Conservation (phyloP, 495 filamentous ascomycete genomes). For the Paragyromitra xinjiangensis region DNA sequence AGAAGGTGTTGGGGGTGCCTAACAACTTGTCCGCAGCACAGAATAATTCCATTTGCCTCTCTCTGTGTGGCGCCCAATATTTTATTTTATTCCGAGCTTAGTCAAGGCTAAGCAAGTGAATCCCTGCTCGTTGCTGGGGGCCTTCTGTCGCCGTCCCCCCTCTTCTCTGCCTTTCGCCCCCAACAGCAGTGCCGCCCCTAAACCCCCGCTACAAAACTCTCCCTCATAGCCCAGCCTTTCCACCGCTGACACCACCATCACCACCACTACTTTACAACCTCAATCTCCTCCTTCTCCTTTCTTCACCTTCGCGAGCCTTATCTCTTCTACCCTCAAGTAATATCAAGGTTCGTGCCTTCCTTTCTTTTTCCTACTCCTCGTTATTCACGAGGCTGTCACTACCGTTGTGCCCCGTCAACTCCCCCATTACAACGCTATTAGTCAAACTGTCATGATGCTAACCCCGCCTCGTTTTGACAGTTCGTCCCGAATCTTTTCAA, state of each 20-base stretch:
- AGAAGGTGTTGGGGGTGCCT: not conserved
- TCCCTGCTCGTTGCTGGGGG: slow-evolving; percentile 36
- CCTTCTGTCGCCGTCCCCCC: slow-evolving; percentile 44
- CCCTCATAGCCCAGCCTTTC: slow-evolving; percentile 36
- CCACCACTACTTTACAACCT: slow-evolving; percentile 24
- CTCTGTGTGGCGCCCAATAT: slow-evolving; percentile 25
- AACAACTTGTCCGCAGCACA: slow-evolving; percentile 13
- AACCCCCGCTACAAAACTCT: slow-evolving; percentile 50
- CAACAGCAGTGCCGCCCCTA: slow-evolving; percentile 32
- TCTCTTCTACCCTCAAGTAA: slow-evolving; percentile 40
- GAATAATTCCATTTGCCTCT: slow-evolving; percentile 21
- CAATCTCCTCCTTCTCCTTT: slow-evolving; percentile 43
- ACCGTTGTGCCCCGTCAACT: slow-evolving; percentile 35
- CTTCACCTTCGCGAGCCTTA: slow-evolving; percentile 48
- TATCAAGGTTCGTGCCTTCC: slow-evolving; percentile 33
- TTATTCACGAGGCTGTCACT: slow-evolving; percentile 33
- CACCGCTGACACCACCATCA: slow-evolving; percentile 37
- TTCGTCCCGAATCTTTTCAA: slow-evolving; percentile 23
- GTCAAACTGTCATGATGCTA: slow-evolving; percentile 51
- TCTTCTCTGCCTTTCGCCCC: slow-evolving; percentile 47
- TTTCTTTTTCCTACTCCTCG: slow-evolving; percentile 46
- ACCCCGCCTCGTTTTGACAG: slow-evolving; percentile 52
- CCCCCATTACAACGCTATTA: slow-evolving; percentile 52
- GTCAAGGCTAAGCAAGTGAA: slow-evolving; percentile 32
- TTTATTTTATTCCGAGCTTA: slow-evolving; percentile 32